Percentiles rank a stretch among this genome's conserved stretches.
phyloP scores from a whole-genome alignment of 2,329 filamentous ascomycete genomes.

The Pyricularia pennisetigena region DNA sequence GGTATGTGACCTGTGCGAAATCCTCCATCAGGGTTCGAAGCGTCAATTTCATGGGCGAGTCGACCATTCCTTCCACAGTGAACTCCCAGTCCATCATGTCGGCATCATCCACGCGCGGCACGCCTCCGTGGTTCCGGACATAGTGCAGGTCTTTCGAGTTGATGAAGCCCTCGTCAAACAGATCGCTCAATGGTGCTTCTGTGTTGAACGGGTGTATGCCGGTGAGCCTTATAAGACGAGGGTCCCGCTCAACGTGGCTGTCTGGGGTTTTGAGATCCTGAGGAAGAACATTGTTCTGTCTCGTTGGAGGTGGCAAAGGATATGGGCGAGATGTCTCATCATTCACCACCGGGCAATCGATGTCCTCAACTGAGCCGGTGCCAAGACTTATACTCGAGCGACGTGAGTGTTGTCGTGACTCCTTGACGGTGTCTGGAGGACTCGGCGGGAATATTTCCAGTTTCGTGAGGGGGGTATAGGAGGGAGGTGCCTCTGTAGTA shows the following conservation, averaged over 20 bases:
- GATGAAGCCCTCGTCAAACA: conserved; percentile 75
- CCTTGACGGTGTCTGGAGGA: conserved; percentile 7
- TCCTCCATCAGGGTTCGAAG: conserved; percentile 62
- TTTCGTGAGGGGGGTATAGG: not conserved
- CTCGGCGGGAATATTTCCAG: conserved; percentile 6
- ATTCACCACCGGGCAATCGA: not conserved
- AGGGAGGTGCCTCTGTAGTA: not conserved
- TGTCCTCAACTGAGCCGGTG: not conserved
- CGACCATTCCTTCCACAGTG: conserved; percentile 73
- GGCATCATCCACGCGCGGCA: conserved; percentile 64
- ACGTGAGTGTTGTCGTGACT: not conserved
- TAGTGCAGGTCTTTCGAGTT: conserved; percentile 86
- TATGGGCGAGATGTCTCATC: conserved; percentile 25
- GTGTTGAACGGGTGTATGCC: conserved; percentile 88
- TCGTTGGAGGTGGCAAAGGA: conserved; percentile 59
- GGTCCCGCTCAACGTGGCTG: conserved; percentile 67
- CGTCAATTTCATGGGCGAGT: conserved; percentile 62
- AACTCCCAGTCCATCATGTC: conserved; percentile 75
- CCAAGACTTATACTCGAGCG: conserved; percentile 18
- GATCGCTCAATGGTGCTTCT: conserved; percentile 68
- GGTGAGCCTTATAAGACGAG: conserved; percentile 74
- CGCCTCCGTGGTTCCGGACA: conserved; percentile 80
- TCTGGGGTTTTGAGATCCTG: conserved; percentile 79
- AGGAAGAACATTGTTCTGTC: conserved; percentile 53
- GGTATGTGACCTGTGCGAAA: conserved; percentile 75